Evolutionary conservation across 2,329 filamentous ascomycete genomes (phyloP).

Genomic region (Periconia digitata): DNA sequence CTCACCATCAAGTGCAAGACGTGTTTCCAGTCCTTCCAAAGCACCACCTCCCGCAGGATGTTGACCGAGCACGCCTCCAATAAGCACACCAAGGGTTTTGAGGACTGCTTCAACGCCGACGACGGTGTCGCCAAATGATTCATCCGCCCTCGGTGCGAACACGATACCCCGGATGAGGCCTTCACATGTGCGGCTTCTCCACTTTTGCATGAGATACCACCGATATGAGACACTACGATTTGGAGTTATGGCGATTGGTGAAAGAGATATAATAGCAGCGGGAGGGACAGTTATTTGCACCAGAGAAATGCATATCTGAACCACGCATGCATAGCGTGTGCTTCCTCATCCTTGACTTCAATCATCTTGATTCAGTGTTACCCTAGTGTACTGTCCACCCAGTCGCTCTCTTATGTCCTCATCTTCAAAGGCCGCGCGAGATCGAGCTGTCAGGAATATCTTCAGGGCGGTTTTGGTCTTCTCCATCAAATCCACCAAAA

Average conservation of each 20-base stretch:
- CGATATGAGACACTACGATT: not conserved
- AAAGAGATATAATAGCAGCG: not conserved
- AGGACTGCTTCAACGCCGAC: constrained; percentile 64
- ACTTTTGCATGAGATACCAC: constrained; percentile 18
- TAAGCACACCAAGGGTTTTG: constrained; percentile 73
- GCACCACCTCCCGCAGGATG: constrained; percentile 72
- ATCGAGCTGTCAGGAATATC: constrained; percentile 1
- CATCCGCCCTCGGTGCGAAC: not conserved
- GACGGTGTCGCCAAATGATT: constrained; percentile 29
- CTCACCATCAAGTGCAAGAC: constrained; percentile 75
- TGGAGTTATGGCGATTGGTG: constrained; percentile 3
- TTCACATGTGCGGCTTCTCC: not conserved
- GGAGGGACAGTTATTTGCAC: constrained; percentile 3
- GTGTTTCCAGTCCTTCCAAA: constrained; percentile 78
- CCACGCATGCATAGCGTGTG: not conserved
- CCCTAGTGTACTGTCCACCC: not conserved
- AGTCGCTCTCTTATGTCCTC: not conserved
- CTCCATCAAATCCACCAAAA: constrained; percentile 2
- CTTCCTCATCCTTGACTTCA: not conserved
- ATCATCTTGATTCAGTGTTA: constrained; percentile 2
- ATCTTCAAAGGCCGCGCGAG: not conserved
- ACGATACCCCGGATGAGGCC: not conserved
- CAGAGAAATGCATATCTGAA: constrained; percentile 12
- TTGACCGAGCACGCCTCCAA: constrained; percentile 72
- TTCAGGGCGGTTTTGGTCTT: constrained; percentile 1